Percentiles rank a stretch among this genome's conserved stretches.
These are phyloP conservation scores for Kazachstania sp. DNA, from an alignment of 1,139 yeast species.

Conservation along the genomic window DNA sequence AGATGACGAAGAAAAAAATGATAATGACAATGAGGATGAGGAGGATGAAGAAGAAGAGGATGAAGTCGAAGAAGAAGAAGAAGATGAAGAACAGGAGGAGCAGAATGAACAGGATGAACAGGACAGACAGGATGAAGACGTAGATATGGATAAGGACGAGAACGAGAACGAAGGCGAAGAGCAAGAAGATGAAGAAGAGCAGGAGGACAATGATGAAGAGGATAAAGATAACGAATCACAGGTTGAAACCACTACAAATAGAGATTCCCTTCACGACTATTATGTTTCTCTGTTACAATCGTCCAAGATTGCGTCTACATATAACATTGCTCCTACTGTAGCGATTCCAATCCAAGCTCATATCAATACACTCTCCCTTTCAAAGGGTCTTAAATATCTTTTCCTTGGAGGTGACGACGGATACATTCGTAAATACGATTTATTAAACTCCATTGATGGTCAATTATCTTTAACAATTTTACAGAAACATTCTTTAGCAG, in stretches of 20 bases:
- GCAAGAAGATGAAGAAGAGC: constrained; percentile 29
- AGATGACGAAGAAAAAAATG: constrained; percentile 31
- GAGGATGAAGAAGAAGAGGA: constrained; percentile 25
- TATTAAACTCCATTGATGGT: constrained; percentile 81
- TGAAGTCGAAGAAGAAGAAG: constrained; percentile 9
- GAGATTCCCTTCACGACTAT: constrained; percentile 25
- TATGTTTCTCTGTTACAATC: constrained; percentile 37
- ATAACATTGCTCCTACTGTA: constrained; percentile 58
- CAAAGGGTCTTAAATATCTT: constrained; percentile 79
- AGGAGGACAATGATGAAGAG: constrained; percentile 22
- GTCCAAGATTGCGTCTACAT: constrained; percentile 41
- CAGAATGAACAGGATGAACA: constrained; percentile 11
- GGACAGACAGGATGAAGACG: constrained; percentile 11
- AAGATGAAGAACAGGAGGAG: constrained; percentile 3
- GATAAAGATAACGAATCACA: background rate
- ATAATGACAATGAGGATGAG: constrained; percentile 28
- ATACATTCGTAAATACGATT: constrained; percentile 80
- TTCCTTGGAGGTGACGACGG: constrained; percentile 98
- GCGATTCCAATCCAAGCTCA: constrained; percentile 65
- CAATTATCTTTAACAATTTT: constrained; percentile 82
- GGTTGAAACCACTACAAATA: background rate
- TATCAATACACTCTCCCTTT: constrained; percentile 68
- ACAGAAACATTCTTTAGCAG: constrained; percentile 83
- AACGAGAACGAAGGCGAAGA: constrained; percentile 13
- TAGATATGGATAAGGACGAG: constrained; percentile 10